These are phyloP conservation scores for Mortierella polycephala DNA, from an alignment of 371 early-diverging fungal species.

Conservation along the genomic window DNA sequence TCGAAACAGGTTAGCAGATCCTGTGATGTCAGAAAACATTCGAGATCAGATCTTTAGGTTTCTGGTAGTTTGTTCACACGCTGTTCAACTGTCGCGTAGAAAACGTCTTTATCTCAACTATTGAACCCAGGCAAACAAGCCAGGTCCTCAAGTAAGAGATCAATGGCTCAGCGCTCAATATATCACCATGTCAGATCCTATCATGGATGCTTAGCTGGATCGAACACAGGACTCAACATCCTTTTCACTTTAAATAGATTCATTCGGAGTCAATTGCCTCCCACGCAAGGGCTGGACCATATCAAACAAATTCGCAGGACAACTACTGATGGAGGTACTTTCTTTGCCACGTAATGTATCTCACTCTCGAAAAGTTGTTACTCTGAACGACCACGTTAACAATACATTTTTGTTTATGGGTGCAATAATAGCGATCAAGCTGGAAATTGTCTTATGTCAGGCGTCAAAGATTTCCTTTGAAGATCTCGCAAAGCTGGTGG, in stretches of 20 bases:
- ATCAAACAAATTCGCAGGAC: slow-evolving; percentile 42
- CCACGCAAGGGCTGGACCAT: slow-evolving; percentile 35
- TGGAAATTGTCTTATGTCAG: slow-evolving; percentile 40
- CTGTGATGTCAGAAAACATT: neutral
- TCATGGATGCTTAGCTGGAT: neutral
- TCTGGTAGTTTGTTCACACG: neutral
- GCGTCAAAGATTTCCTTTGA: slow-evolving; percentile 17
- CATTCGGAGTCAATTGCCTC: slow-evolving; percentile 25
- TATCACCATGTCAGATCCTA: neutral
- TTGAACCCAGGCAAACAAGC: slow-evolving; percentile 42
- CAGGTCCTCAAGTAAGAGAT: slow-evolving; percentile 37
- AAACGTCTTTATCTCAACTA: slow-evolving; percentile 37
- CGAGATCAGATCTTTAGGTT: neutral
- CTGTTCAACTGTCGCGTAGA: slow-evolving; percentile 4
- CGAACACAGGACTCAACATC: neutral
- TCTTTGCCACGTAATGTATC: neutral
- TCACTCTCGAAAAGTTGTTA: neutral
- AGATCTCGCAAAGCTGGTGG: slow-evolving; percentile 15
- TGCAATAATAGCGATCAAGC: neutral
- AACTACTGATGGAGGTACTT: slow-evolving; percentile 15
- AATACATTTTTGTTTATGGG: neutral
- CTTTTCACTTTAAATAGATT: slow-evolving; percentile 16
- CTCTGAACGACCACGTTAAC: neutral
- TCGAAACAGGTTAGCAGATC: slow-evolving; percentile 34
- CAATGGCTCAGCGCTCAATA: neutral